phyloP scores from a whole-genome alignment of 208 protist species.

The Polymyxa betae region DNA sequence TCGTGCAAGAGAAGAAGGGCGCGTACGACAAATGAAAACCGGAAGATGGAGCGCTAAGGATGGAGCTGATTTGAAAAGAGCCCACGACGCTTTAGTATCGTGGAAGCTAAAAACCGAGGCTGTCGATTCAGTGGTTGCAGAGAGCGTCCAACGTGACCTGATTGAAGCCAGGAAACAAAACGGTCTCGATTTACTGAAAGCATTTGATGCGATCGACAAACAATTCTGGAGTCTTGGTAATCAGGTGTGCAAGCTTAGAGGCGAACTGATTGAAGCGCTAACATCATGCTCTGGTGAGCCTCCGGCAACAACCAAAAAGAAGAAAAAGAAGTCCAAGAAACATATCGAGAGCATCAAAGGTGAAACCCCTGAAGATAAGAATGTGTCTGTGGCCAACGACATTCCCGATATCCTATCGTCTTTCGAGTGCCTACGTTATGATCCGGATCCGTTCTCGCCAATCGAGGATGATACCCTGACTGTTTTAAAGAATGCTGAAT shows the following conservation, averaged over 20 bases:
- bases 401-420: constrained; percentile 35
- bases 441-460: constrained; percentile 31
- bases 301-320: neutral
- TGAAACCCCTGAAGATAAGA: neutral
- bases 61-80: constrained; percentile 44
- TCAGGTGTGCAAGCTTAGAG: neutral
- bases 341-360: neutral
- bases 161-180: neutral
- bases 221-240: neutral
- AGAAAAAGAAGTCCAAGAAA: constrained; percentile 50
- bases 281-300: neutral
- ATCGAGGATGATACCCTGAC: neutral
- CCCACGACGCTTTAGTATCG: constrained; percentile 2
- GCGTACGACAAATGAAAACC: neutral
- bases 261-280: neutral
- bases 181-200: neutral
- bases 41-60: neutral
- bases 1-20: neutral
- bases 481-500: too few species aligned
- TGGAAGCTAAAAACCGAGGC: constrained; percentile 11
- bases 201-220: neutral
- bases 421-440: neutral
- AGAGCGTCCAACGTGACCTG: neutral
- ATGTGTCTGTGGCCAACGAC: neutral
- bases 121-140: neutral